Base-by-base conservation (phyloP, 2,329 filamentous ascomycete species). In the Xylariaceae sp. region DNA sequence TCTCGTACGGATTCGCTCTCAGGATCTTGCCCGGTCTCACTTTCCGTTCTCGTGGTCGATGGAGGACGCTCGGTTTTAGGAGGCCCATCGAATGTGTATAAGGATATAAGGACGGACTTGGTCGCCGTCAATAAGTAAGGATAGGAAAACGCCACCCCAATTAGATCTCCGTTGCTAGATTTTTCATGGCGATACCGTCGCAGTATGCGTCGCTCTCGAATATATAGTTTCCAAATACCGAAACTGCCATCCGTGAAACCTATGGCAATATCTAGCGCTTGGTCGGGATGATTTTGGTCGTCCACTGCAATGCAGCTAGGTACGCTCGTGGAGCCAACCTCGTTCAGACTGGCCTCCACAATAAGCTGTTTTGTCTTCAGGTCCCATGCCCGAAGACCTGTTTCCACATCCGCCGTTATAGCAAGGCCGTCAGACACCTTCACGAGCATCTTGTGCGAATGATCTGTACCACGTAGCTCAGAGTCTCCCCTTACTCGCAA, bases 101-200 rank as follows among this genome's bases (percentile, higher is more conserved):
- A 73, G 0, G 89, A 92, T 40, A 97, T 77, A 7, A 88, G 75
- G 44, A 91, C 89, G 14, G 85, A 82, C 20, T 84, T 81, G 1
- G 91, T 93, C 61, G 95, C 90, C 1, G 89, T 91, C 9, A 96
- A 75, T 1, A 96, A 71, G 67, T 93, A 95, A 0, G 92, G 90
- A 59, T 87, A 83, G 0, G 85, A 84, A 53, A 88, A 86, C 5
- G 92, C 89, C 44, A 95, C 79, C 0, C 87, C 85, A 2, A 85
- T 83, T 32, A 96, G 77, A 59, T 83, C 80, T 7, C 88, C 88
- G 54, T 86, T 86, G 53, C 77, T 83, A 7, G 85, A 87, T 50
- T 81, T 78, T 48, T 81, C 75, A 61, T 91, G 87, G 7, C 77
- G 79, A 65, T 89, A 89, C 12, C 78, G 73, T 40, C 72, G 69